These are phyloP conservation scores for Hyaloperonospora brassicae DNA, from an alignment of 352 stramenopile species.

Conservation along the genomic window DNA sequence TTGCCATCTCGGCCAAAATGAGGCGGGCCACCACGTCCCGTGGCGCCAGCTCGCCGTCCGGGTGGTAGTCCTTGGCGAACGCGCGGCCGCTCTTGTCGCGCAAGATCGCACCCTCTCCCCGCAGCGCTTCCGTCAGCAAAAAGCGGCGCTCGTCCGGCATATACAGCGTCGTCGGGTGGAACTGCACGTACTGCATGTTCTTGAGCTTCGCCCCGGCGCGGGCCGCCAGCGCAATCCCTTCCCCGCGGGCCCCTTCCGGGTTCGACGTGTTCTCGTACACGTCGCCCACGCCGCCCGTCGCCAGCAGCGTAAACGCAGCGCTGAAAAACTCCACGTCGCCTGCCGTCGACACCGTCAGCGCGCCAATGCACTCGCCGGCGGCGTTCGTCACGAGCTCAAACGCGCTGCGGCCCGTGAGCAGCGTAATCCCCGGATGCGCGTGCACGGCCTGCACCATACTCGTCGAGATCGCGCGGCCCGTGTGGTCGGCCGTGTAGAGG, in stretches of 20 bases:
- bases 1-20: constrained; percentile 88
- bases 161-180: constrained; percentile 93
- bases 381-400: constrained; percentile 74
- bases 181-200: constrained; percentile 96
- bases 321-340: constrained; percentile 57
- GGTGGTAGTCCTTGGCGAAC: constrained; percentile 91
- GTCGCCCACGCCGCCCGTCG: constrained; percentile 87
- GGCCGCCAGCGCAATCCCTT: constrained; percentile 72
- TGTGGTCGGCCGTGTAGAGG: constrained; percentile 91
- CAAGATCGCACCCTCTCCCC: constrained; percentile 89
- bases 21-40: constrained; percentile 90
- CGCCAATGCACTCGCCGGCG: constrained; percentile 54
- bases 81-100: constrained; percentile 60
- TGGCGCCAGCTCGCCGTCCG: constrained; percentile 87
- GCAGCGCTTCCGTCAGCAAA: constrained; percentile 88
- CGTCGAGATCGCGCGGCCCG: constrained; percentile 87
- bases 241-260: constrained; percentile 66
- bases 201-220: constrained; percentile 64
- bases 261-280: constrained; percentile 95
- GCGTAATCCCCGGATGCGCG: constrained; percentile 72
- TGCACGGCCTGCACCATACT: constrained; percentile 83
- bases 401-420: constrained; percentile 64
- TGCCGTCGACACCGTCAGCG: constrained; percentile 53
- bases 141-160: constrained; percentile 87
- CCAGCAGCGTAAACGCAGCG: constrained; percentile 85